Evolutionary conservation across 2,329 filamentous ascomycete genomes (phyloP), one percentile per base, ranked within the genome.

Genomic region (Elsinoe australis): DNA sequence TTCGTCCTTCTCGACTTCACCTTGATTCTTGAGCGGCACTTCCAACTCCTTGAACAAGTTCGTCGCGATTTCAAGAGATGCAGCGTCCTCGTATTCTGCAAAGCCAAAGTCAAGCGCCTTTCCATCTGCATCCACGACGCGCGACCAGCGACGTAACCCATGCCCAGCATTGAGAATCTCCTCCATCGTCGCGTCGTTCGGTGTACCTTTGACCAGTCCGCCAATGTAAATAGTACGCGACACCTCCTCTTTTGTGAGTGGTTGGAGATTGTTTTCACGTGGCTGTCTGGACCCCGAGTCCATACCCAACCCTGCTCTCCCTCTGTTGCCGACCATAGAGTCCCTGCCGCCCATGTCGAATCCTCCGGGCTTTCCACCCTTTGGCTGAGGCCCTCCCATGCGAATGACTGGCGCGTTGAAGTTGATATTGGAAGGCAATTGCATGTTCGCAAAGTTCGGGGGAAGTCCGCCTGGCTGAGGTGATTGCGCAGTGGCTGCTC

Each of bases 341-440:
- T 66, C 62, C 31, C 66, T 65, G 52, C 64, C 65, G 46, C 57
- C 56, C 51, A 17, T 3, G 15, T 48, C 45, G 17, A 48, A 48
- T 19, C 45, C 61, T 42, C 9, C 53, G 51, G 44, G 39, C 38
- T 24, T 52, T 39, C 32, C 34, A 17, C 47, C 65, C 66, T 36
- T 64, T 42, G 28, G 66, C 60, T 19, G 81, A 72, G 60, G 87
- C 87, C n/a, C 90, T 33, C 90, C 92, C 36, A 98, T 77, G 49
- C 92, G 85, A 61, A 98, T 96, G 52, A 96, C 88, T 49, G 90
- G 89, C 28, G 92, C 92, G 61, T 86, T 94, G 72, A 96, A 95
- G 71, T 98, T 95, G 73, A 98, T 95, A 65, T 94, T 94, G 45
- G 90, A 87, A 48, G 89, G 88, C 5, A 47, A 17, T 15, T 26